Evolutionary conservation across 2,329 filamentous ascomycete genomes (phyloP).

Genomic region (Graphilbum sp.): DNA sequence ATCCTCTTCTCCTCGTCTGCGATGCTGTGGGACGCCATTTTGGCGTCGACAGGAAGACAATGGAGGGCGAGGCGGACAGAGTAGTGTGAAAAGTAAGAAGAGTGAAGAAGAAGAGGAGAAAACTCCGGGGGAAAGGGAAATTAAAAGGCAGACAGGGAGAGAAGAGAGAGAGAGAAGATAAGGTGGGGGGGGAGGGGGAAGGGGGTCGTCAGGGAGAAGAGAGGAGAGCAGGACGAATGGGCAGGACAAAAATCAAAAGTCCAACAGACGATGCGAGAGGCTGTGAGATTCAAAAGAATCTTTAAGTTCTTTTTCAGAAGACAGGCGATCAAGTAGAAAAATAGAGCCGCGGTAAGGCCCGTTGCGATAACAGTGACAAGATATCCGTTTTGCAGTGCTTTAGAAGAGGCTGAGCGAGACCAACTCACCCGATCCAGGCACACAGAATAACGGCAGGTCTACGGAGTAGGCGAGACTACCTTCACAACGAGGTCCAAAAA

Average conservation of each 20-base stretch:
- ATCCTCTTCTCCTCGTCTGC: conserved; percentile 9
- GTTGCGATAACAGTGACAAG: neutral
- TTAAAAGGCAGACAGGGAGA: neutral
- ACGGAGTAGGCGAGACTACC: too few relatives aligned
- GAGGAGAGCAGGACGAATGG: neutral
- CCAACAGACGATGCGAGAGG: too few relatives aligned
- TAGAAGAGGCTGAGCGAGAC: neutral
- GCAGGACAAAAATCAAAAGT: neutral
- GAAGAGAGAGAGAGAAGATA: neutral
- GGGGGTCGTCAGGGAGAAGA: neutral
- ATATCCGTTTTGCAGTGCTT: neutral
- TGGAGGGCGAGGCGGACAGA: neutral
- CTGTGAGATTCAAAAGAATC: too few relatives aligned
- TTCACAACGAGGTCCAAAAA: too few relatives aligned
- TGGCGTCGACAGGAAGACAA: conserved; percentile 2
- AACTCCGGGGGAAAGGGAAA: neutral
- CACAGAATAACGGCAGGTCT: neutral
- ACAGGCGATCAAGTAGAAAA: too few relatives aligned
- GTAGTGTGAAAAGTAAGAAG: neutral
- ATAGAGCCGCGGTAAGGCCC: neutral
- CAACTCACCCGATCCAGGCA: neutral
- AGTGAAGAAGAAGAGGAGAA: neutral
- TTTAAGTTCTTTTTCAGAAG: neutral
- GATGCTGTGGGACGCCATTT: neutral
- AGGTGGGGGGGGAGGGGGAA: neutral